phyloP scores from a whole-genome alignment of 2,329 filamentous ascomycete genomes.

The Alternaria incomplexa region DNA sequence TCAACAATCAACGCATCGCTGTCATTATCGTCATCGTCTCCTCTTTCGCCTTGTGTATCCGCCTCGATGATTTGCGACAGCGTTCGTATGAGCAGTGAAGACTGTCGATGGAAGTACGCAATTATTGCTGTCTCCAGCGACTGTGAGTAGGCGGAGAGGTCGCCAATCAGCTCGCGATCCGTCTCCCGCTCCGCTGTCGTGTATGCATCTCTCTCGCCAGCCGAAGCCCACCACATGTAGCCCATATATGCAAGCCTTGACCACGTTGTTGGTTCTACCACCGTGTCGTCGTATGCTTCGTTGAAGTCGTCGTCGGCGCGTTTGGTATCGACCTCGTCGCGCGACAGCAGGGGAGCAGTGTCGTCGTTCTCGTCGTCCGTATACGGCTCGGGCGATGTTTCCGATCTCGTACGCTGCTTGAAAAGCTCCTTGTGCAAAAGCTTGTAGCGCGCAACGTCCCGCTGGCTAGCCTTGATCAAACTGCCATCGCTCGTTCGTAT shows the following conservation, averaged over 20 bases:
- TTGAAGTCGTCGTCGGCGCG: conserved; percentile 45
- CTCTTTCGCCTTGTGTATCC: conserved; percentile 50
- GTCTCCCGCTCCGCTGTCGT: conserved; percentile 62
- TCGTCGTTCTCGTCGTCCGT: conserved; percentile 33
- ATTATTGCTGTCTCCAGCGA: conserved; percentile 72
- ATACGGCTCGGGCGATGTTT: conserved; percentile 25
- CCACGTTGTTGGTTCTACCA: conserved; percentile 67
- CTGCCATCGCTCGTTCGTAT: conserved; percentile 69
- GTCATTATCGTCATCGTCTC: conserved; percentile 31
- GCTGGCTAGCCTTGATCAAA: conserved; percentile 82
- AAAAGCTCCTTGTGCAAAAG: conserved; percentile 44
- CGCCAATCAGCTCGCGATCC: conserved; percentile 53
- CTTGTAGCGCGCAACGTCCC: conserved; percentile 78
- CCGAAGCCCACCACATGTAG: conserved; percentile 91
- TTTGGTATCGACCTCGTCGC: conserved; percentile 31
- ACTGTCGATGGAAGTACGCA: conserved; percentile 81
- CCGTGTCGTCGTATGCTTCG: conserved; percentile 43
- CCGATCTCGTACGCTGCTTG: conserved; percentile 37
- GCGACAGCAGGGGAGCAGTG: conserved; percentile 27
- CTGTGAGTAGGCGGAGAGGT: conserved; percentile 53
- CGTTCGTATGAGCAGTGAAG: conserved; percentile 67
- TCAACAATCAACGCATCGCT: conserved; percentile 59
- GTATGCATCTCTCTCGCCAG: conserved; percentile 71
- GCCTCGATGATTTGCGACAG: conserved; percentile 67
- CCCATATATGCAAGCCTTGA: conserved; percentile 77